Percentiles rank a stretch among this genome's conserved stretches.
Conservation (phyloP, 1,284 basidiomycete species). For the Cerrena zonata region DNA sequence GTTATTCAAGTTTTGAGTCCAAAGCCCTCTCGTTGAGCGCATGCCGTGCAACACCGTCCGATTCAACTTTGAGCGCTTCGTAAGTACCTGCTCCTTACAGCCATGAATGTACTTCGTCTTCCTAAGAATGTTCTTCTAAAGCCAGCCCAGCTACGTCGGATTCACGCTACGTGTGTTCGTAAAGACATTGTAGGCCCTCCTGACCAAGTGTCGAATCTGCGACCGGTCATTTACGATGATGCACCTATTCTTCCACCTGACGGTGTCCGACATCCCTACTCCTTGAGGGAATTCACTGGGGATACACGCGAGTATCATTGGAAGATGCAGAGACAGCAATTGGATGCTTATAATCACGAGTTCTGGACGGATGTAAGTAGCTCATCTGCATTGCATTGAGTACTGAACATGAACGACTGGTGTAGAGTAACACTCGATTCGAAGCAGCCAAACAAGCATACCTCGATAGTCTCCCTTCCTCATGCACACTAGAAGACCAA, state of each 20-base stretch:
- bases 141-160: slow-evolving; percentile 20
- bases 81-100: not conserved
- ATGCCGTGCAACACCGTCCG: too few relatives aligned
- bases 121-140: not conserved
- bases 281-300: slow-evolving; percentile 58
- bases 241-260: slow-evolving; percentile 27
- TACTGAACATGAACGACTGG: not conserved
- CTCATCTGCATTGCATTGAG: not conserved
- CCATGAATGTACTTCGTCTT: not conserved
- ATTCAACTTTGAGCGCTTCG: not conserved
- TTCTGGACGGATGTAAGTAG: slow-evolving; percentile 73
- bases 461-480: slow-evolving; percentile 49
- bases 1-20: too few relatives aligned
- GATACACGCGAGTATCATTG: slow-evolving; percentile 56
- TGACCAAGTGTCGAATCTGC: slow-evolving; percentile 70
- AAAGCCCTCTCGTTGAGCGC: too few relatives aligned
- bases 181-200: slow-evolving; percentile 62
- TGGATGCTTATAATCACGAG: slow-evolving; percentile 65
- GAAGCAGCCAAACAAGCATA: slow-evolving; percentile 56
- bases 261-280: slow-evolving; percentile 57
- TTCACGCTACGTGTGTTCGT: slow-evolving; percentile 37
- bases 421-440: slow-evolving; percentile 69
- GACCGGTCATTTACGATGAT: slow-evolving; percentile 69
- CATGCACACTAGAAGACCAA: slow-evolving; percentile 44
- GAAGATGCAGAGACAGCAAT: slow-evolving; percentile 59